Conservation (phyloP, 2,329 filamentous ascomycete species). For the Penicillium corylophilum region DNA sequence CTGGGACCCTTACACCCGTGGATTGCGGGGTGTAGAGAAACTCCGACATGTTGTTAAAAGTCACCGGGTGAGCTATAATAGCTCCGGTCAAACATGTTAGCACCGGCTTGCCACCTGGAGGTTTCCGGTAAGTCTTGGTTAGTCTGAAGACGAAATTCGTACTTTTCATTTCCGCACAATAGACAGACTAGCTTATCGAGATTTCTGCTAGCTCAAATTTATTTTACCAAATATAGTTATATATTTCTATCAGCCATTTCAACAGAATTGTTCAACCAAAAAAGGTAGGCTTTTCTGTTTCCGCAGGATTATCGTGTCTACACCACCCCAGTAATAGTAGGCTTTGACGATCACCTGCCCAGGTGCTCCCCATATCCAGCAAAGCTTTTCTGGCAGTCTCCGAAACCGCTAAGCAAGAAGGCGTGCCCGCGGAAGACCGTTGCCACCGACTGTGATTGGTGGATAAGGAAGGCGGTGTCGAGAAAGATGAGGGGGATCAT, state of each 20-base stretch:
- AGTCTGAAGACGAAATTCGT: too few species aligned
- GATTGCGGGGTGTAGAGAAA: background rate
- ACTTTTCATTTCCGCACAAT: too few species aligned
- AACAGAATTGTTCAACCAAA: too few species aligned
- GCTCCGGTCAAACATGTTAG: background rate
- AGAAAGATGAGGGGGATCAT: conserved; percentile 3
- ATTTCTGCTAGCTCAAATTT: too few species aligned
- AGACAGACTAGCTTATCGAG: too few species aligned
- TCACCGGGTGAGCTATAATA: background rate
- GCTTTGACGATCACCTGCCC: too few species aligned
- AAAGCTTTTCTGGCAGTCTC: background rate
- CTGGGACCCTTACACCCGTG: background rate
- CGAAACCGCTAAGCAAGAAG: background rate
- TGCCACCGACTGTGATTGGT: background rate
- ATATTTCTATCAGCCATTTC: too few species aligned
- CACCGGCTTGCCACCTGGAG: background rate
- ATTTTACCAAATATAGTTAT: too few species aligned
- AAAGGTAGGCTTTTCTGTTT: too few species aligned
- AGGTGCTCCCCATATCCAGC: background rate
- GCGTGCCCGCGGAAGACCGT: conserved; percentile 1
- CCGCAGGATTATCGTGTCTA: too few species aligned
- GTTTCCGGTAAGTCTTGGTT: background rate
- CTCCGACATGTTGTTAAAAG: background rate
- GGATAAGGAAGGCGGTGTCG: conserved; percentile 1
- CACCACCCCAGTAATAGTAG: too few species aligned